phyloP scores from a whole-genome alignment of 164 flowering plant genomes.

The grape (Vitis vinifera) region DNA sequence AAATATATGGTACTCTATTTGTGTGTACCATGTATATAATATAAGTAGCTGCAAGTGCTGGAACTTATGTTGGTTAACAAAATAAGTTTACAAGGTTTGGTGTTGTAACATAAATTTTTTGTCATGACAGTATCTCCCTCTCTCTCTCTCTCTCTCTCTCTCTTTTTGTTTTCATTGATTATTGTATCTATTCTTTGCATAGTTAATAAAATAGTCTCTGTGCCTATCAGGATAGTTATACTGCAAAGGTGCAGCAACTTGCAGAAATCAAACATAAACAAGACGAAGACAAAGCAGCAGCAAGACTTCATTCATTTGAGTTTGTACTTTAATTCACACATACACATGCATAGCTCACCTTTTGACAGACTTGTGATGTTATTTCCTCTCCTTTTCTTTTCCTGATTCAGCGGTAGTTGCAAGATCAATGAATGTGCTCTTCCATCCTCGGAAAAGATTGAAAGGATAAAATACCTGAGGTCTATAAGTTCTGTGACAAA shows the following conservation, averaged over 20 bases:
- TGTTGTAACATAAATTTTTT: too few relatives aligned
- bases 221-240: slow-evolving; percentile 30
- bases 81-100: too few relatives aligned
- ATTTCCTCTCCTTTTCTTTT: slow-evolving; percentile 6
- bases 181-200: too few relatives aligned
- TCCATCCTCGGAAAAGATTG: slow-evolving; percentile 34
- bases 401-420: slow-evolving; percentile 32
- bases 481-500: slow-evolving; percentile 32
- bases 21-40: too few relatives aligned
- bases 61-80: too few relatives aligned
- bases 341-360: background rate
- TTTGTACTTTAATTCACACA: slow-evolving; percentile 23
- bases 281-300: slow-evolving; percentile 77
- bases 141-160: too few relatives aligned
- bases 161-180: too few relatives aligned
- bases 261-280: slow-evolving; percentile 68
- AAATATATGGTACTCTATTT: too few relatives aligned
- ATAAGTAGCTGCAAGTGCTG: too few relatives aligned
- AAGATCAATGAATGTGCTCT: slow-evolving; percentile 22
- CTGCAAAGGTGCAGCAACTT: slow-evolving; percentile 55
- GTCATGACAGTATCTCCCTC: too few relatives aligned
- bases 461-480: slow-evolving; percentile 44
- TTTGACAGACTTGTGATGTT: too few relatives aligned
- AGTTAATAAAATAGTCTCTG: too few relatives aligned
- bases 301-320: slow-evolving; percentile 72